Evolutionary conservation across 495 filamentous ascomycete genomes (phyloP).

Genomic region (Penicillium salamii): DNA sequence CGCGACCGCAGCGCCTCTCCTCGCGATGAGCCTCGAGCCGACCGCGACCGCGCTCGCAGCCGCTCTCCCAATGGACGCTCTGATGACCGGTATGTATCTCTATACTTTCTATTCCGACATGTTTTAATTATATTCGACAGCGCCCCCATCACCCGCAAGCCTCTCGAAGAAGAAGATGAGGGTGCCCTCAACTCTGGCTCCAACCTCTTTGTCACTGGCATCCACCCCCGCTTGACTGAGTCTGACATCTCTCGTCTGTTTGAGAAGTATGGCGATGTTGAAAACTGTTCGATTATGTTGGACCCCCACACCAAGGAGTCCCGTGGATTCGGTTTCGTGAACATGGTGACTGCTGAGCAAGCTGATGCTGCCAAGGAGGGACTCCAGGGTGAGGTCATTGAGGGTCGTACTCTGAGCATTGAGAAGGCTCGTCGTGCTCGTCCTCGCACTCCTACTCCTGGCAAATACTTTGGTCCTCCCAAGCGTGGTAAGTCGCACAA

Average conservation of each 20-base stretch:
- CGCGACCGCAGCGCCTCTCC: conserved; percentile 93
- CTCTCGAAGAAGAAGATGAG: conserved; percentile 63
- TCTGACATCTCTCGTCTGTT: conserved; percentile 90
- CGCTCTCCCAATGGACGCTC: conserved; percentile 68
- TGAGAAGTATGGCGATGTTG: conserved; percentile 96
- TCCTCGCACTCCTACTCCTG: conserved; percentile 93
- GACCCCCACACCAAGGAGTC: conserved; percentile 98
- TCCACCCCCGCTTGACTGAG: conserved; percentile 91
- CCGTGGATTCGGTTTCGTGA: conserved; percentile 98
- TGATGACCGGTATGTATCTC: conserved; percentile 66
- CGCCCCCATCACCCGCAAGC: conserved; percentile 22
- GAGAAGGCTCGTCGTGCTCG: conserved; percentile 96
- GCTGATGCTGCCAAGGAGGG: conserved; percentile 96
- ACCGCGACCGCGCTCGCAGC: conserved; percentile 71
- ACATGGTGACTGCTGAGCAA: conserved; percentile 91
- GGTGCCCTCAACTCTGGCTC: conserved; percentile 87
- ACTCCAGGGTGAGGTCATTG: conserved; percentile 90
- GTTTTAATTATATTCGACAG: not conserved
- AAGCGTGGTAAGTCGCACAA: conserved; percentile 75
- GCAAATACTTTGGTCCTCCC: conserved; percentile 98
- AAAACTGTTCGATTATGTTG: conserved; percentile 99
- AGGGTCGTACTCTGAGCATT: conserved; percentile 94
- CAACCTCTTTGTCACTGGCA: conserved; percentile 98
- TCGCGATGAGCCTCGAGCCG: conserved; percentile 68
- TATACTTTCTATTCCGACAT: not conserved